Conservation (phyloP, 1,139 yeast species). For the Meyerozyma smithsonii region DNA sequence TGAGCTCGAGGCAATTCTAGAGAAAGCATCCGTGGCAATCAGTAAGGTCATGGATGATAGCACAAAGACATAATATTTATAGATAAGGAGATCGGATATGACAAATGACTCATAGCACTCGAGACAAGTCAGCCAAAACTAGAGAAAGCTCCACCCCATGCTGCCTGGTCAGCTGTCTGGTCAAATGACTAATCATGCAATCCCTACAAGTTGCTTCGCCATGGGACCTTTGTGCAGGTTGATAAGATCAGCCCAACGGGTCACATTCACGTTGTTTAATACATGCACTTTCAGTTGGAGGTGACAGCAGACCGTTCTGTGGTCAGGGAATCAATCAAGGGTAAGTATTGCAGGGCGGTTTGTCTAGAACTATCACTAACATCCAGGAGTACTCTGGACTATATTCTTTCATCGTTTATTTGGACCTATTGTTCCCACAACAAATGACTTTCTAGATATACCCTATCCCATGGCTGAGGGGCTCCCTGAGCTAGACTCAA, state of each 20-base stretch:
- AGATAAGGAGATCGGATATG: too few relatives aligned
- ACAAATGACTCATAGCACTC: too few relatives aligned
- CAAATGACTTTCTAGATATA: constrained; percentile 38
- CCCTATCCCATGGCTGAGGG: constrained; percentile 43
- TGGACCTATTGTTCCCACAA: constrained; percentile 58
- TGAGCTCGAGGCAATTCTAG: constrained; percentile 30
- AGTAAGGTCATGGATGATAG: not conserved
- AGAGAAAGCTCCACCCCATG: too few relatives aligned
- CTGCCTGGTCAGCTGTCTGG: too few relatives aligned
- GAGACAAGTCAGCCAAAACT: too few relatives aligned
- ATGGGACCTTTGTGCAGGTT: not conserved
- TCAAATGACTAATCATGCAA: too few relatives aligned
- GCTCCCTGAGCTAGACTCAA: constrained; percentile 39
- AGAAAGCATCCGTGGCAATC: not conserved
- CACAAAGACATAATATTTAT: too few relatives aligned
- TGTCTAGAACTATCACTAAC: constrained; percentile 14
- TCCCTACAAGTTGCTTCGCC: too few relatives aligned
- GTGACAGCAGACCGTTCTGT: constrained; percentile 41
- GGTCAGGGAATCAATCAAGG: constrained; percentile 40
- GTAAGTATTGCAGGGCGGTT: constrained; percentile 23
- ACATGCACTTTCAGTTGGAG: constrained; percentile 36
- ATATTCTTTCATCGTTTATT: constrained; percentile 68
- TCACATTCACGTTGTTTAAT: constrained; percentile 2
- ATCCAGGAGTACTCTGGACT: constrained; percentile 55
- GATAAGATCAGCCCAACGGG: not conserved